Evolutionary conservation across 768 basidiomycete species (phyloP), one percentile per base, ranked within the genome.

Genomic region (Auriscalpium orientale): DNA sequence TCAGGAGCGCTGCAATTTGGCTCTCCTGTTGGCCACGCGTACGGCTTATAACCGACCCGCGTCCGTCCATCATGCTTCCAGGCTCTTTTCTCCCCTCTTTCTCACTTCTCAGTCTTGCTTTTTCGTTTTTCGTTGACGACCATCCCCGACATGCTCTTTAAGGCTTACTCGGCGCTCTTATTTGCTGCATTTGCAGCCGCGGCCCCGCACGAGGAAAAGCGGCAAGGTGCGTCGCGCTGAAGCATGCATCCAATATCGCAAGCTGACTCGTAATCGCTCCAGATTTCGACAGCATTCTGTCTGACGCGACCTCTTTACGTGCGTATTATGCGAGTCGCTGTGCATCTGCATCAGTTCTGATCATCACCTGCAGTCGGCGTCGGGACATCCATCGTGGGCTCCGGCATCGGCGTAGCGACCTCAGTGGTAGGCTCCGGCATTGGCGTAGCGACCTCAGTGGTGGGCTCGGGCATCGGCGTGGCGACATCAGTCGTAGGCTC

Each of bases 371-470:
- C 28, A 28, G 28, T 28, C 28, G 28, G 28, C 28, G 28, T 3
- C 18, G 40, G 1, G 40, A 43, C 18, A 15, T 43, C 40, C 40
- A 8, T 15, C 3, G n/a, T 43, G 12, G n/a, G 13, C 40, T 61
- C 60, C 18, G 13, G 56, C 16, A 49, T 20, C 10, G 8, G 18
- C 35, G 46, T 22, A 1, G 46, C 53, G 16, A 61, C 60, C 45
- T 59, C 60, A n/a, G 54, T 15, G 21, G n/a, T 28, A 28, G 22
- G 22, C 22, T 28, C 22, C 3, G 22, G 22, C 22, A 28, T 28
- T 5, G 22, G 22, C 22, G 22, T 28, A 5, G 22, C 22, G 22
- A 28, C 22, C 2, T 28, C 22, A 28, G 22, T 28, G 3, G 22
- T 28, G 5, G 22, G 22, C 22, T 28, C 22, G 3, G 22, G 22